Evolutionary conservation across 768 basidiomycete genomes (phyloP), one percentile per base, ranked within the genome.

Genomic region (Termitomyces titanicus): DNA sequence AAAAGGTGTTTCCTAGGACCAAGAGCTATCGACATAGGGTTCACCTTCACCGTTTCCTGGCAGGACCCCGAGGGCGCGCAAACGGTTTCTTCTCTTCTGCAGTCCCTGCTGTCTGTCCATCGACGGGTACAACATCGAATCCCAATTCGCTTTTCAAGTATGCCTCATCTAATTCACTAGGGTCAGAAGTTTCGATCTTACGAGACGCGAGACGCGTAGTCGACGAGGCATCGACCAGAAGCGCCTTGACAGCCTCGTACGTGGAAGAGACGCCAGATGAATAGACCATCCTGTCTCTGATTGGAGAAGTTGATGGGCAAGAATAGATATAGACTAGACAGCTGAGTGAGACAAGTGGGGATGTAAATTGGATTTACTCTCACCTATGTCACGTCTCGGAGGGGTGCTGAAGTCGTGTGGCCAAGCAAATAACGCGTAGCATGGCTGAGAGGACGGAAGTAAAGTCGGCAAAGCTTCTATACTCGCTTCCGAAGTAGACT

Each of bases 261-360:
- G 87, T 77, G 18, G 79, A 68, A 10, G 76, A 62, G 11, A 82
- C 81, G 9, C 84, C 85, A 2, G 88, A 85, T 0, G 93, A 92
- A 71, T 95, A 96, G 34, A 97, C 66, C 91, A 98, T 94, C 42
- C 94, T 81, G 57, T 86, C 77, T 64, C 92, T 92, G 71, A 97
- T 79, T 1, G 90, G 89, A 6, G 89, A 92, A 13, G 70, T 64
- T 3, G 85, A 79, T 0, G 95, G 95, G 68, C 95, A 98, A 18
- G 89, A 89, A 70, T 98, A 98, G 54, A 97, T 89, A 70, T 94
- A 94, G 47, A 90, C 89, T 93, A 5, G 45, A 25, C 48, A 38
- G 40, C 39, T n/a, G n/a, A 18, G 31, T 38, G 33, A 34, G 82
- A 59, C 54, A 89, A n/a, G n/a, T n/a, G n/a, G n/a, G 25, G 4